phyloP scores from a whole-genome alignment of 176 grass and related monocot genomes.

The Musa beccarii region DNA sequence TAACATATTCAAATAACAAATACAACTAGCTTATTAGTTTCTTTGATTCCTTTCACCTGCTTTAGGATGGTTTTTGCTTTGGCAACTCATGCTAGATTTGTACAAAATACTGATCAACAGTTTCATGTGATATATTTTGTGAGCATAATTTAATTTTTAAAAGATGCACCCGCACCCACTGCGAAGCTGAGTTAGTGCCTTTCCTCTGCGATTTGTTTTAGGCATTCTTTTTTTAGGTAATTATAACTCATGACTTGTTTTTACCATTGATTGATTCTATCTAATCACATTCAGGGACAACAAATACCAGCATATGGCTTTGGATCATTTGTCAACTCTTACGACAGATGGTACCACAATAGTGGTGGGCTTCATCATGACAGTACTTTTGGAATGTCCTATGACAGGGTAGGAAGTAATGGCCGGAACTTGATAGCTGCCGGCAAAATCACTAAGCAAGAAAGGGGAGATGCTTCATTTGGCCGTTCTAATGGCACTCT shows the following conservation, averaged over 20 bases:
- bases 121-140: too few relatives aligned
- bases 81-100: too few relatives aligned
- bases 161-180: too few relatives aligned
- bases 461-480: constrained; percentile 46
- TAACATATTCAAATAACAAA: too few relatives aligned
- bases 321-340: constrained; percentile 46
- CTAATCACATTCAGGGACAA: constrained; percentile 36
- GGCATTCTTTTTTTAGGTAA: too few relatives aligned
- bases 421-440: constrained; percentile 33
- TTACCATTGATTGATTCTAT: background rate
- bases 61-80: too few relatives aligned
- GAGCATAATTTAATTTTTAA: too few relatives aligned
- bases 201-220: background rate
- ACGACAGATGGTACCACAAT: constrained; percentile 12
- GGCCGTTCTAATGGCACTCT: constrained; percentile 59
- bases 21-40: too few relatives aligned
- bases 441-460: constrained; percentile 46
- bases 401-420: constrained; percentile 42
- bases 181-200: too few relatives aligned
- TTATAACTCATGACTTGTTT: background rate
- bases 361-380: constrained; percentile 45
- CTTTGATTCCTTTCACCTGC: too few relatives aligned
- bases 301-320: constrained; percentile 71
- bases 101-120: too few relatives aligned
- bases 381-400: constrained; percentile 45